Base-by-base conservation (phyloP, 2,329 filamentous ascomycete genomes). In the Cladobotryum mycophilum region DNA sequence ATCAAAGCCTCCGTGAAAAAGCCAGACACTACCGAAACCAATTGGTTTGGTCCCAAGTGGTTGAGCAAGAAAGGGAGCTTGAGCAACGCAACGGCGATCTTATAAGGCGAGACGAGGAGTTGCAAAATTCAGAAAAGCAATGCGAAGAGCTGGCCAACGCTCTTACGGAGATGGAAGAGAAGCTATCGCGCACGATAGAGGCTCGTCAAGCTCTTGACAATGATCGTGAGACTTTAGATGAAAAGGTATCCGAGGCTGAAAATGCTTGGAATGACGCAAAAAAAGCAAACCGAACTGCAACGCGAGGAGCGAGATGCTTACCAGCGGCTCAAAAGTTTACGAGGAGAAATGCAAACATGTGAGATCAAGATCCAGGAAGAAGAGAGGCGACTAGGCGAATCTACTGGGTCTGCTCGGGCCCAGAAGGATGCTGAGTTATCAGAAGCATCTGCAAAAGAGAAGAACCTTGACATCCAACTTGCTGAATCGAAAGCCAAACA, bases 11-110 rank as follows among this genome's bases (percentile, higher is more conserved):
- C 58, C 78, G 82, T 35, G 72, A 76, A 17, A 81, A 81, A 52
- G 76, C 82, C 43, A 75, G 75, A 34, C 74, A 80, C 20, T 73
- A 87, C 41, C 71, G 76, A 41, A 75, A 79, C 15, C 86, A 95
- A 69, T 74, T 89, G 55, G 84, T 86, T n/a, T 99, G 93, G 93
- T 80, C 83, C 20, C 88, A 95, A 62, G 90, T 97, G 1, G 80
- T 84, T 45, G 83, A 89, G 50, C 78, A 88, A 65, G 92, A 97
- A 67, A 70, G 67, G 35, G 61, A 69, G 3, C 62, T 84, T 0
- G 64, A 67, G 33, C 60, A 64, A 11, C 64, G 62, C 20, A 68
- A 62, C 18, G 53, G 56, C 8, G 62, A 65, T 5, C 52, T 70
- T 8, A 51, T 41, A 8, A 56, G 50, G 41, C 60, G 63, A 20